Base-by-base conservation (phyloP, 805 yeast genomes). In the Monosporozyma servazzii region DNA sequence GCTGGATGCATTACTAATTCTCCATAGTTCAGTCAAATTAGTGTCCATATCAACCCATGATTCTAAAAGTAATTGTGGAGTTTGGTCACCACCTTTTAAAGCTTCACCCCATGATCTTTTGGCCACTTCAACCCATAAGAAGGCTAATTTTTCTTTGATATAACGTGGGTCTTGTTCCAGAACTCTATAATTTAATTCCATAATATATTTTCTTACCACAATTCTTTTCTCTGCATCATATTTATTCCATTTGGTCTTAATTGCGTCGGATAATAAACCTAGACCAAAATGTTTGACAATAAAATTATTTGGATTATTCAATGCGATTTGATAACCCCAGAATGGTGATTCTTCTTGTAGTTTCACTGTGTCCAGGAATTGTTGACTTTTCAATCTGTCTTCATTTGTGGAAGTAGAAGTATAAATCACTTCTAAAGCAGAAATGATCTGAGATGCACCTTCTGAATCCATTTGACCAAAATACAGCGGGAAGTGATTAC, bases 1-100 rank as follows among this genome's bases (percentile, higher is more conserved):
- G 55, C 96, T 75, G 3, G 90, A 76, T 23, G 79, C 76, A 17
- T 74, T 68, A 49, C 78, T 78, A 53, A 70, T 71, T 51, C 77
- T 74, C 98, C 98, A 93, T 56, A 93, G 70, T 48, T 77, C 76
- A 57, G 82, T 76, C 42, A 93, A 72, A 57, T 84, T 84, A 15
- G 75, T 70, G 61, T 93, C 99, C 96, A 93, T 89, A 18, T 84
- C 77, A 1, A 75, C 73, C 99, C 99, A 93, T 20, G 95, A 86
- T 53, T 77, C 80, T 10, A 71, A 56, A 31, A 77, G 68, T 49
- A 81, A 82, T 50, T 75, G 73, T 41, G 62, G 66, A 6, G 58
- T 40, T 20, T 64, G 63, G 10, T 58, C 53, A 17, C 59, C 63
- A 29, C 60, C 63, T 53, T 67, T 74, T n/a, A 86, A 68, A 53